phyloP scores from a whole-genome alignment of 371 early-diverging fungal species.

The Syncephalastrum contaminatum region DNA sequence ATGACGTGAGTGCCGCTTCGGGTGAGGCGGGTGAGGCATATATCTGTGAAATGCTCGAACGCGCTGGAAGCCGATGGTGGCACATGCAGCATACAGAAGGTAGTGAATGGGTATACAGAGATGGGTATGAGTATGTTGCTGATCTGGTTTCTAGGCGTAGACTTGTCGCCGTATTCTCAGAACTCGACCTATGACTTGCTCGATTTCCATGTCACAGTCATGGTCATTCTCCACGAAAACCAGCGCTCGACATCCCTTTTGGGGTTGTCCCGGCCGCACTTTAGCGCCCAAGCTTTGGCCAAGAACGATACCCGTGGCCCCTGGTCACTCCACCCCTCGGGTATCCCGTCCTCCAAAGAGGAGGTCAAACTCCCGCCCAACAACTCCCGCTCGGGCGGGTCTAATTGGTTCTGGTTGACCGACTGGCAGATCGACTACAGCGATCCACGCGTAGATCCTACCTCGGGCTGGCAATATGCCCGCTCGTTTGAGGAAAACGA shows the following conservation, averaged over 20 bases:
- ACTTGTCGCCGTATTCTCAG: background rate
- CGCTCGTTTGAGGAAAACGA: slow-evolving; percentile 54
- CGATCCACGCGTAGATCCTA: slow-evolving; percentile 61
- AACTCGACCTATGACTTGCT: slow-evolving; percentile 45
- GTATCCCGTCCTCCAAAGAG: slow-evolving; percentile 51
- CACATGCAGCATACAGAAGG: slow-evolving; percentile 30
- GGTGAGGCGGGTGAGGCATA: slow-evolving; percentile 56
- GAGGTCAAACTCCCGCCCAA: slow-evolving; percentile 51
- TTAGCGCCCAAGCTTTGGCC: slow-evolving; percentile 45
- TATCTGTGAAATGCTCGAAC: slow-evolving; percentile 69
- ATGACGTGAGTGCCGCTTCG: slow-evolving; percentile 75
- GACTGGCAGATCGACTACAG: slow-evolving; percentile 78
- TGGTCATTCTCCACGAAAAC: slow-evolving; percentile 68
- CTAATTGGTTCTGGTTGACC: slow-evolving; percentile 80
- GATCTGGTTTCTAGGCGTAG: slow-evolving; percentile 8
- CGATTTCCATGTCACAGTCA: slow-evolving; percentile 60
- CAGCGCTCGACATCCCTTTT: slow-evolving; percentile 60
- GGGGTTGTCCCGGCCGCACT: slow-evolving; percentile 51
- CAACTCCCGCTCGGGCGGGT: slow-evolving; percentile 10
- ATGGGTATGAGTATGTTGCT: background rate
- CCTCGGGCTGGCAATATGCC: slow-evolving; percentile 74
- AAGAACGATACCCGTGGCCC: slow-evolving; percentile 57
- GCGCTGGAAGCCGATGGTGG: slow-evolving; percentile 53
- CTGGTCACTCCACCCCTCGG: slow-evolving; percentile 59
- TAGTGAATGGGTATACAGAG: background rate